Conservation (phyloP, 805 yeast genomes). For the Candida silvicultrix region DNA sequence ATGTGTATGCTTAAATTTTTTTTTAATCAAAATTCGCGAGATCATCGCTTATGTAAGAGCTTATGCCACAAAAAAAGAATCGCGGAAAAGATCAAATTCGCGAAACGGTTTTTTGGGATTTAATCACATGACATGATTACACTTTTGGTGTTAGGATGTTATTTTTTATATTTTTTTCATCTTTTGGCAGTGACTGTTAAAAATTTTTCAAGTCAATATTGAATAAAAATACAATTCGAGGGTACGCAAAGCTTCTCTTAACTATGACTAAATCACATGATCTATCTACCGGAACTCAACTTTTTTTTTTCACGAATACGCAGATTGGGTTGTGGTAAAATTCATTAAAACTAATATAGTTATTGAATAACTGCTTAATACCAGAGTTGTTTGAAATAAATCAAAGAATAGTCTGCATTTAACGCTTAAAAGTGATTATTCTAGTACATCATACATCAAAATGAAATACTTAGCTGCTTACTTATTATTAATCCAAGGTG, state of each 20-base stretch:
- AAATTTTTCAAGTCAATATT: too few species aligned
- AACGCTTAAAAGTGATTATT: constrained; percentile 78
- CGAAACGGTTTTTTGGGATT: too few species aligned
- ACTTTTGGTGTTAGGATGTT: not conserved
- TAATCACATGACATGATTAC: too few species aligned
- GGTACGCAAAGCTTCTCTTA: not conserved
- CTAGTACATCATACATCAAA: constrained; percentile 27
- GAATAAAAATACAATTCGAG: not conserved
- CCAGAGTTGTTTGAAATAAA: not conserved
- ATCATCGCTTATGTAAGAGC: not conserved
- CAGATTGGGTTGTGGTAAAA: not conserved
- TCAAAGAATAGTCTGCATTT: constrained; percentile 76
- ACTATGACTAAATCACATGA: not conserved
- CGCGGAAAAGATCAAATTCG: too few species aligned
- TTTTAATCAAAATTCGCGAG: not conserved
- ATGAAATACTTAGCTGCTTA: constrained; percentile 92
- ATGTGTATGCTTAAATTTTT: not conserved
- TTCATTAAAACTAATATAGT: not conserved
- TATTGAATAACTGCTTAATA: not conserved
- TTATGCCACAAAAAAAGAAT: too few species aligned
- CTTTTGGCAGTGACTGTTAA: not conserved
- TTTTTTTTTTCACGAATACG: not conserved
- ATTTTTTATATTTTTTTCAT: too few species aligned
- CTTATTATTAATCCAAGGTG: constrained; percentile 84
- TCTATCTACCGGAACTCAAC: not conserved